Evolutionary conservation across 345 rosid genomes (phyloP), one percentile per base, ranked within the genome.

Genomic region (Hibiscus syriacus): DNA sequence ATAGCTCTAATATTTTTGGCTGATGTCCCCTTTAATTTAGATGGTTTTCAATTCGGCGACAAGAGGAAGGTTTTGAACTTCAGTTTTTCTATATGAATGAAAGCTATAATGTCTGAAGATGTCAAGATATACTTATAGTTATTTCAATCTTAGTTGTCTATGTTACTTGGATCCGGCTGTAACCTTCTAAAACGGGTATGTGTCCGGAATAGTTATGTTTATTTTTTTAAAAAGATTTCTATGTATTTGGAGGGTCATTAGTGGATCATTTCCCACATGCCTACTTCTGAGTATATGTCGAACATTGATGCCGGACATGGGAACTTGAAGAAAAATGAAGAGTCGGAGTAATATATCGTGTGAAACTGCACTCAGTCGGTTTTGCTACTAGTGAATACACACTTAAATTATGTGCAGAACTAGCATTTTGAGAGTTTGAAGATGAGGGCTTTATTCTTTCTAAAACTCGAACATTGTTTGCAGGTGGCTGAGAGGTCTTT

Each of bases 401-500:
- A 3, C 32, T 29, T 2, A 6, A 16, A 27, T 54, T 41, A 39
- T 27, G 64, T 29, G 16, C 17, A 2, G 22, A 6, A 26, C 3
- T 39, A 68, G 34, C 32, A 54, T 46, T 2, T 1, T 30, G 20
- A 11, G 17, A 63, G 65, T 41, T 41, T 29, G 27, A 25, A 12
- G 30, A 39, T 34, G 41, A 14, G 27, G 8, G 48, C 49, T 20
- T 34, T 23, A 22, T n/a, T n/a, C n/a, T n/a, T n/a, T n/a, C n/a
- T n/a, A 41, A 23, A 12, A 26, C n/a, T 25, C 64, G 12, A 8
- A 4, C 66, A 14, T 48, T 48, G 59, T 64, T 39, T 70, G 63
- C 80, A 90, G 95, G 97, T 90, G 63, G 94, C 92, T 53, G 97
- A 90, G 77, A 79, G 92, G 72, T 90, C 94, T 38, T 67, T 90